phyloP scores from a whole-genome alignment of 768 basidiomycete species.

The Suillus luteus region DNA sequence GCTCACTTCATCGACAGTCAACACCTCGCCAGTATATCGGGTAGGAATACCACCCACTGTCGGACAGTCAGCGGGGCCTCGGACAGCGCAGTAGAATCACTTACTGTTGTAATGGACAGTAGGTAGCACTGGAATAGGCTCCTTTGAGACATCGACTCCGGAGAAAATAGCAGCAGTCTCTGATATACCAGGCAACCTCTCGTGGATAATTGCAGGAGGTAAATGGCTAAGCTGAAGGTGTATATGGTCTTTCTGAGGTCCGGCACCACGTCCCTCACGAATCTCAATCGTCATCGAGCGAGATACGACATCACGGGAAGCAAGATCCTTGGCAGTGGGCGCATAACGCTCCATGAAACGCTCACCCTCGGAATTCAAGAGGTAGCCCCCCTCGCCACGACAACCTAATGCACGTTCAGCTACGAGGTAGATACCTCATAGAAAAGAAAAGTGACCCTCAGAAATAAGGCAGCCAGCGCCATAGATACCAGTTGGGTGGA shows the following conservation, averaged over 20 bases:
- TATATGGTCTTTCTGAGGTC: constrained; percentile 97
- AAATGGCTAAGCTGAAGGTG: constrained; percentile 97
- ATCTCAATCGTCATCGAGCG: constrained; percentile 99
- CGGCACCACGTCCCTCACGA: constrained; percentile 98
- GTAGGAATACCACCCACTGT: constrained; percentile 99
- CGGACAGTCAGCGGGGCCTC: constrained; percentile 13
- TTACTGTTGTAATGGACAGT: constrained; percentile 99
- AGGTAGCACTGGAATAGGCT: constrained; percentile 97
- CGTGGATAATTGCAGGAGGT: constrained; percentile 92
- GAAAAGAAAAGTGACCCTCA: constrained; percentile 60
- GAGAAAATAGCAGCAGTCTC: constrained; percentile 99
- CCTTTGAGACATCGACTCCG: constrained; percentile 99
- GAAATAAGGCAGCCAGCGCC: constrained; percentile 99
- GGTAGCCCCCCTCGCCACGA: constrained; percentile 98
- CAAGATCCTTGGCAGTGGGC: constrained; percentile 98
- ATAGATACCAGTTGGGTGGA: constrained; percentile 99
- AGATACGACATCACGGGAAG: constrained; percentile 98
- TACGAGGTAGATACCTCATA: constrained; percentile 7
- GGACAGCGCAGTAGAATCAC: constrained; percentile 33
- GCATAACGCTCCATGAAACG: constrained; percentile 99
- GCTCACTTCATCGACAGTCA: constrained; percentile 72
- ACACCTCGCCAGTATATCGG: constrained; percentile 94
- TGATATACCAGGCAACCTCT: constrained; percentile 97
- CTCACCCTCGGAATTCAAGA: constrained; percentile 97
- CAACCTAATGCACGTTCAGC: constrained; percentile 59